Percentiles rank a stretch among this genome's conserved stretches.
These are phyloP conservation scores for Plasmodium vivax DNA, from an alignment of 169 alveolate genomes.

Conservation along the genomic window DNA sequence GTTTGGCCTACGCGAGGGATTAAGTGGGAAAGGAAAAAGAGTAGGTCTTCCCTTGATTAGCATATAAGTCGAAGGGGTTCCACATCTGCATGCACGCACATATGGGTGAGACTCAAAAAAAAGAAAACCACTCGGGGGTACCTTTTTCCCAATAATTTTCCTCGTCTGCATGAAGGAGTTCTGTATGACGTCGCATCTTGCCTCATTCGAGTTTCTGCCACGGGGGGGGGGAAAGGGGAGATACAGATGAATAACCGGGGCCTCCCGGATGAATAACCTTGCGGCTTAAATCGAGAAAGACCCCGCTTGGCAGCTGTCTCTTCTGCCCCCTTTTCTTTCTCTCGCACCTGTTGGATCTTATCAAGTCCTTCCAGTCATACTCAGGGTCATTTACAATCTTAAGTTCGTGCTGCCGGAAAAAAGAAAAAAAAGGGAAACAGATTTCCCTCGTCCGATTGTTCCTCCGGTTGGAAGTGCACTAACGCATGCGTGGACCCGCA, in stretches of 20 bases:
- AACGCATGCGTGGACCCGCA: background rate
- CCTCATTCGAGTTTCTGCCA: constrained; percentile 74
- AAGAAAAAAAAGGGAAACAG: background rate
- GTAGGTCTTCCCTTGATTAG: background rate
- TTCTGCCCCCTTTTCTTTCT: background rate
- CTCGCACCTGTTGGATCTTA: constrained; percentile 73
- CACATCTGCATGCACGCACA: background rate
- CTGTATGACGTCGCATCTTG: constrained; percentile 73
- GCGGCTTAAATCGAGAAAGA: background rate
- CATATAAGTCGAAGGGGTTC: background rate
- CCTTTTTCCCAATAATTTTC: constrained; percentile 72
- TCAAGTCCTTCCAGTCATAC: constrained; percentile 76
- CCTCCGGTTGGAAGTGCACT: background rate
- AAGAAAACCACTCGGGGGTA: background rate
- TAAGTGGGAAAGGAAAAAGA: background rate
- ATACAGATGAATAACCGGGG: too few relatives aligned
- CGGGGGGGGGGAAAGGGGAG: background rate
- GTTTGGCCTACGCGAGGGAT: constrained; percentile 31
- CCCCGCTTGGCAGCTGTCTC: background rate
- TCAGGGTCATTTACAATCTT: constrained; percentile 75
- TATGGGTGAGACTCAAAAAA: background rate
- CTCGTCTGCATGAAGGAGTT: constrained; percentile 73
- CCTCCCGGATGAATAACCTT: too few relatives aligned
- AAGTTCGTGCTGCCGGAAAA: constrained; percentile 59
- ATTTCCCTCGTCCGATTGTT: background rate